Evolutionary conservation across 2,329 filamentous ascomycete species (phyloP).

Genomic region (Neofusicoccum cordaticola): DNA sequence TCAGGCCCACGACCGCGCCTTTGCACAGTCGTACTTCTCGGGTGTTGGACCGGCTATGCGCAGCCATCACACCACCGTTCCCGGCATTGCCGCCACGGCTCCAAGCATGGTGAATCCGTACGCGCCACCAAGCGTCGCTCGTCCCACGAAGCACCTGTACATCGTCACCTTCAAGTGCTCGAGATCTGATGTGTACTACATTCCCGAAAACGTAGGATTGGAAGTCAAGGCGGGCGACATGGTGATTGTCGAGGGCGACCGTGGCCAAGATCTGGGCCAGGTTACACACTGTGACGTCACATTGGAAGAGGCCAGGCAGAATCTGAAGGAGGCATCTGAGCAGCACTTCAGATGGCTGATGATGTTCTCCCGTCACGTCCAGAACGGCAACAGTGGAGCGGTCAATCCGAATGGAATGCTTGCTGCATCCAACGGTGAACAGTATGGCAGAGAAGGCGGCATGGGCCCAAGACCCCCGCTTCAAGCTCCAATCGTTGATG

Average conservation of each 20-base stretch:
- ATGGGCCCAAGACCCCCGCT: slow-evolving; percentile 66
- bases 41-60: slow-evolving; percentile 35
- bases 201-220: slow-evolving; percentile 90
- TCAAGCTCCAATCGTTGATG: slow-evolving; percentile 47
- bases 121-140: slow-evolving; percentile 30
- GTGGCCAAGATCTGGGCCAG: slow-evolving; percentile 90
- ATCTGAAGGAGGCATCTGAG: slow-evolving; percentile 88
- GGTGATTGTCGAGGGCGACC: slow-evolving; percentile 96
- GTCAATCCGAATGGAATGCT: slow-evolving; percentile 61
- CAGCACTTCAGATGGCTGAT: slow-evolving; percentile 98
- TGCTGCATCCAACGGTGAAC: slow-evolving; percentile 61
- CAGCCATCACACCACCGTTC: slow-evolving; percentile 35
- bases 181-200: slow-evolving; percentile 92
- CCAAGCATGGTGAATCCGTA: slow-evolving; percentile 29
- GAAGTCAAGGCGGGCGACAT: slow-evolving; percentile 87
- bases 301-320: slow-evolving; percentile 80
- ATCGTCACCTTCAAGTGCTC: slow-evolving; percentile 97
- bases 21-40: slow-evolving; percentile 34
- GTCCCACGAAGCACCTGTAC: slow-evolving; percentile 55
- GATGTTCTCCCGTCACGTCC: slow-evolving; percentile 76
- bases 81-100: slow-evolving; percentile 20
- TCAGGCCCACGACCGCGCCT: slow-evolving; percentile 16
- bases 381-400: slow-evolving; percentile 5
- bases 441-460: slow-evolving; percentile 70
- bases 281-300: slow-evolving; percentile 86